These are phyloP conservation scores for Nemania diffusa DNA, from an alignment of 2,329 filamentous ascomycete species.

Conservation along the genomic window DNA sequence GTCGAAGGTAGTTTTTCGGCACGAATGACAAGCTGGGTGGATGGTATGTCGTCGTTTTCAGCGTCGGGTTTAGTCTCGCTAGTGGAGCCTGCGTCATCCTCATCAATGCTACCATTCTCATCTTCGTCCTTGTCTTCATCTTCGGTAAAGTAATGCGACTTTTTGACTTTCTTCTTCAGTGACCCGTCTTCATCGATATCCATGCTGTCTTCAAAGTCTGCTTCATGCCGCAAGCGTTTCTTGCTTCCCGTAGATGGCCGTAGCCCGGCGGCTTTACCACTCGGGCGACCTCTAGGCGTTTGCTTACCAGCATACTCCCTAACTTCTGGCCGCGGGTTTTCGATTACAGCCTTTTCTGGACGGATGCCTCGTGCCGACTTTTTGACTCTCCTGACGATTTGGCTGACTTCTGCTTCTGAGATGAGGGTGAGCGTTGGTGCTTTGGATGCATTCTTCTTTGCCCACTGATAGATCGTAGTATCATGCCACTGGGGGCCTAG, in stretches of 20 bases:
- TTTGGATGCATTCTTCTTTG: conserved; percentile 44
- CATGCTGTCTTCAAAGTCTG: conserved; percentile 52
- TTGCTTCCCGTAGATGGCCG: conserved; percentile 55
- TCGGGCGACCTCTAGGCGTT: conserved; percentile 48
- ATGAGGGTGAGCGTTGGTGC: conserved; percentile 43
- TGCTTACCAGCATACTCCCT: conserved; percentile 41
- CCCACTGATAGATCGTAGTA: conserved; percentile 48
- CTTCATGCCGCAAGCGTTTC: conserved; percentile 56
- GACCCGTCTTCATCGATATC: conserved; percentile 47
- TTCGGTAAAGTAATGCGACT: conserved; percentile 39
- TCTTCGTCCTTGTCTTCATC: conserved; percentile 42
- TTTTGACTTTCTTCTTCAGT: conserved; percentile 46
- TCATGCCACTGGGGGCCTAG: conserved; percentile 48
- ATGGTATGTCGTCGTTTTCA: conserved; percentile 32
- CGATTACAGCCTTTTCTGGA: conserved; percentile 22
- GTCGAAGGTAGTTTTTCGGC: conserved; percentile 62
- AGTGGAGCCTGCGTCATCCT: conserved; percentile 34
- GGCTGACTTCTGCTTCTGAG: conserved; percentile 43
- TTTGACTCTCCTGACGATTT: conserved; percentile 43
- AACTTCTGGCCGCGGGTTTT: conserved; percentile 36
- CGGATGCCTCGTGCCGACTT: conserved; percentile 29
- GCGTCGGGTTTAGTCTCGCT: conserved; percentile 50
- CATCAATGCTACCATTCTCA: conserved; percentile 34
- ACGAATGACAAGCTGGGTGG: conserved; percentile 55
- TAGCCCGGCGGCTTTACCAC: conserved; percentile 59